Conservation (phyloP, 2,329 filamentous ascomycete genomes). For the Dissoconium aciculare region DNA sequence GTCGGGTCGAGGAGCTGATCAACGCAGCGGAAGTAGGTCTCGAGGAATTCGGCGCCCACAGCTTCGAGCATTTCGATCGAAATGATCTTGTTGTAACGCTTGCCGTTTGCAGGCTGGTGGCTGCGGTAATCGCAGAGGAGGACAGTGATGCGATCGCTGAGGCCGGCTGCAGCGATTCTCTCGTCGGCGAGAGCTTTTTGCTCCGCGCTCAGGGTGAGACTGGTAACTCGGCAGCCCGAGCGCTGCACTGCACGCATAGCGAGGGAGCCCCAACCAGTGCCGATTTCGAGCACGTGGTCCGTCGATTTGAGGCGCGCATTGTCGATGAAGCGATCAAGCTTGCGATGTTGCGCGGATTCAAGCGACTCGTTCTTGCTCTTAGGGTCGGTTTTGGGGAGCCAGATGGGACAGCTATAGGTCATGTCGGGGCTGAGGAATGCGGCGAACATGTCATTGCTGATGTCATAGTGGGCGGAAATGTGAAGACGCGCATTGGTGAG, state of each 20-base stretch:
- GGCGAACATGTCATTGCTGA: slow-evolving; percentile 61
- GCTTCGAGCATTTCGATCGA: slow-evolving; percentile 69
- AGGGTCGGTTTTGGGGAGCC: slow-evolving; percentile 35
- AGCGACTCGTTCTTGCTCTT: slow-evolving; percentile 39
- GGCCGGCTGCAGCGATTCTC: slow-evolving; percentile 46
- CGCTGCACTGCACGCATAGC: slow-evolving; percentile 52
- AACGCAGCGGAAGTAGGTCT: slow-evolving; percentile 52
- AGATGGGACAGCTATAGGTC: slow-evolving; percentile 61
- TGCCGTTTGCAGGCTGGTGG: slow-evolving; percentile 34
- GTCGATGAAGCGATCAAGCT: slow-evolving; percentile 50
- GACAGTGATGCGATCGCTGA: slow-evolving; percentile 47
- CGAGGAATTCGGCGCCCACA: slow-evolving; percentile 52
- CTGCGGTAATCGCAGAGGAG: slow-evolving; percentile 54
- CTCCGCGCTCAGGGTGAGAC: slow-evolving; percentile 51
- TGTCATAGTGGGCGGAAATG: slow-evolving; percentile 59
- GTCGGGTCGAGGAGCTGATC: slow-evolving; percentile 49
- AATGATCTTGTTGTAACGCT: slow-evolving; percentile 52
- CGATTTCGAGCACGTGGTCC: slow-evolving; percentile 61
- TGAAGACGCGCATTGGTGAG: slow-evolving; percentile 45
- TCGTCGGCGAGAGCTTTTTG: slow-evolving; percentile 54
- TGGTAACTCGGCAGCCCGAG: slow-evolving; percentile 55
- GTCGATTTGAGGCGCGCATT: slow-evolving; percentile 47
- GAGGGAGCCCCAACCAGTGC: slow-evolving; percentile 61
- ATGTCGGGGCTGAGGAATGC: slow-evolving; percentile 61
- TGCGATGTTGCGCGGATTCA: slow-evolving; percentile 51